phyloP scores from a whole-genome alignment of 1,284 basidiomycete genomes.

The Ganoderma sp. region DNA sequence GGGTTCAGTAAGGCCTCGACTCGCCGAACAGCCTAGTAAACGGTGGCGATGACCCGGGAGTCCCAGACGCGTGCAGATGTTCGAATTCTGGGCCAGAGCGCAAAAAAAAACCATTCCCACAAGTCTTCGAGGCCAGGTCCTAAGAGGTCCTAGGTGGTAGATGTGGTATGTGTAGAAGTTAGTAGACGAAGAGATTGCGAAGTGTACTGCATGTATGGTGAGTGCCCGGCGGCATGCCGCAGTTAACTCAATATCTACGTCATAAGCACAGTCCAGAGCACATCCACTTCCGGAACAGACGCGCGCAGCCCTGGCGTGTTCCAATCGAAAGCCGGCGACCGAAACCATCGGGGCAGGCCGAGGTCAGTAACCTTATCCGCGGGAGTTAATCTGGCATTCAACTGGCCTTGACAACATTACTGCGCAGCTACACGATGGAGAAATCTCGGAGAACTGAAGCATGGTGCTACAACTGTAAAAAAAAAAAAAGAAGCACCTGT shows the following conservation, averaged over 20 bases:
- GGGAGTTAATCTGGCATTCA: neutral
- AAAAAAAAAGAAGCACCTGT: neutral
- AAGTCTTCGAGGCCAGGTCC: neutral
- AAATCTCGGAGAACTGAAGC: slow-evolving; percentile 2
- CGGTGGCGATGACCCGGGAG: neutral
- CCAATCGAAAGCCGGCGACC: too few relatives aligned
- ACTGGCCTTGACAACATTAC: neutral
- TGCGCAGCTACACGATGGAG: neutral
- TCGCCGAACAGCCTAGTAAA: neutral
- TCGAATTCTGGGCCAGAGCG: too few relatives aligned
- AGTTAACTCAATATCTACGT: too few relatives aligned
- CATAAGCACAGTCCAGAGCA: too few relatives aligned
- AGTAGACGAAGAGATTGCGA: neutral
- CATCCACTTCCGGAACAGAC: too few relatives aligned
- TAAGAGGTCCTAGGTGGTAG: neutral
- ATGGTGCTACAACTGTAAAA: slow-evolving; percentile 14
- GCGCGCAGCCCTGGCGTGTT: too few relatives aligned
- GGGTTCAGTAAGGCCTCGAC: neutral
- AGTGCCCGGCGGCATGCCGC: too few relatives aligned
- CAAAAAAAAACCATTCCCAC: neutral
- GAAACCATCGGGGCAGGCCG: too few relatives aligned
- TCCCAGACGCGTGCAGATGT: neutral
- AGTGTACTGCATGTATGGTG: neutral
- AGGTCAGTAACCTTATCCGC: too few relatives aligned
- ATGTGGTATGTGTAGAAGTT: neutral